Conservation (phyloP, 768 basidiomycete species). For the Trametes elegans region DNA sequence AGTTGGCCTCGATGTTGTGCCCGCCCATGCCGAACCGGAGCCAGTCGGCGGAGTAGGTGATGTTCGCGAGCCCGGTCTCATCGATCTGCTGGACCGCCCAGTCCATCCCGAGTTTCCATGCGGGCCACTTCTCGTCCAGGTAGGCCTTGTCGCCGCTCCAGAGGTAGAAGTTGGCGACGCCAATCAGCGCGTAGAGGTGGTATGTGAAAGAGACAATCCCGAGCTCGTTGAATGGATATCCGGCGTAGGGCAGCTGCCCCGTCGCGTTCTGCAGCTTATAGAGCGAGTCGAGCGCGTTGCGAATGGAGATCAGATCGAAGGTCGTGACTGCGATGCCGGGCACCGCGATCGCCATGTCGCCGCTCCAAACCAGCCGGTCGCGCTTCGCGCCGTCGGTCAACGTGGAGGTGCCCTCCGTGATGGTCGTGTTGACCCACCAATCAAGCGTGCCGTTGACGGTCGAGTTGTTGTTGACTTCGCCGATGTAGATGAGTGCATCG, state of each 20-base stretch:
- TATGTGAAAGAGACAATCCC: constrained; percentile 17
- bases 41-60: constrained; percentile 16
- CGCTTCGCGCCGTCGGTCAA: constrained; percentile 18
- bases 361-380: constrained; percentile 20
- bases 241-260: constrained; percentile 14
- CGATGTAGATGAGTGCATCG: constrained; percentile 1
- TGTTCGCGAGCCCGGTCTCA: constrained; percentile 13
- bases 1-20: constrained; percentile 20
- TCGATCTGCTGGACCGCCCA: constrained; percentile 18
- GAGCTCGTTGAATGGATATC: constrained; percentile 11
- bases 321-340: constrained; percentile 18
- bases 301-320: constrained; percentile 14
- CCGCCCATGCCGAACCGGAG: constrained; percentile 20
- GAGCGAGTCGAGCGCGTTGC: constrained; percentile 17
- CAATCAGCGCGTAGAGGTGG: constrained; percentile 19
- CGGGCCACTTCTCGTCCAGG: constrained; percentile 14
- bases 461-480: neutral
- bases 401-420: constrained; percentile 14
- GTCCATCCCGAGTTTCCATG: constrained; percentile 12
- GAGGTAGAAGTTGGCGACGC: constrained; percentile 18
- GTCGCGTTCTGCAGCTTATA: constrained; percentile 4
- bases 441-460: constrained; percentile 1
- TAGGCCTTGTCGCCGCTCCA: constrained; percentile 16
- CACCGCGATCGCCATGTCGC: constrained; percentile 19
- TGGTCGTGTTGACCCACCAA: constrained; percentile 17